Conservation (phyloP, 2,329 filamentous ascomycete species). For the Fusarium brachygibbosum region DNA sequence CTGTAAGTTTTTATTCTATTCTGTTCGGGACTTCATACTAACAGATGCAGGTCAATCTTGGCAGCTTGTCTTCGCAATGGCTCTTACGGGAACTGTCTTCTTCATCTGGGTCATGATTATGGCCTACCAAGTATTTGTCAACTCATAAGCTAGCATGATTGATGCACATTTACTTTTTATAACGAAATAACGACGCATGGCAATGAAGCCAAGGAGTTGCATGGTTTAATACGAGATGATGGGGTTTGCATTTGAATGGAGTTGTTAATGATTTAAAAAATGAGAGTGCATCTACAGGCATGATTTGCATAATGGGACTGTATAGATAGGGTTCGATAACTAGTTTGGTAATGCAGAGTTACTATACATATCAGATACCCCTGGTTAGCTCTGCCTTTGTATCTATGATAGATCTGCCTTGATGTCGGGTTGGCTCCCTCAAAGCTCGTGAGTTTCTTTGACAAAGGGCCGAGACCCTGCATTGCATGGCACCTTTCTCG, state of each 20-base stretch:
- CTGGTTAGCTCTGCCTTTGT: not conserved
- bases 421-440: constrained; percentile 24
- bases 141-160: constrained; percentile 48
- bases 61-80: constrained; percentile 75
- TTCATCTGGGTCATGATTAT: constrained; percentile 78
- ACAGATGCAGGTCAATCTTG: constrained; percentile 68
- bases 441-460: not conserved
- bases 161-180: constrained; percentile 1
- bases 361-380: constrained; percentile 12
- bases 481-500: constrained; percentile 10
- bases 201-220: constrained; percentile 36
- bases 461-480: constrained; percentile 1
- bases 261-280: constrained; percentile 21
- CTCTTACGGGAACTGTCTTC: constrained; percentile 70
- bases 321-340: constrained; percentile 3
- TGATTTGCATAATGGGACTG: not conserved
- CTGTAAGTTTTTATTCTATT: constrained; percentile 63
- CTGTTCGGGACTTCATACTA: constrained; percentile 22
- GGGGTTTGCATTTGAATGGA: constrained; percentile 33
- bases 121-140: constrained; percentile 73
- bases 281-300: constrained; percentile 18
- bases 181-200: constrained; percentile 44
- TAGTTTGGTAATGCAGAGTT: constrained; percentile 3
- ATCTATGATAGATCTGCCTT: not conserved
- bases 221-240: constrained; percentile 1